These are phyloP conservation scores for Bimuria novae-zelandiae DNA, from an alignment of 2,329 filamentous ascomycete genomes.

Conservation along the genomic window DNA sequence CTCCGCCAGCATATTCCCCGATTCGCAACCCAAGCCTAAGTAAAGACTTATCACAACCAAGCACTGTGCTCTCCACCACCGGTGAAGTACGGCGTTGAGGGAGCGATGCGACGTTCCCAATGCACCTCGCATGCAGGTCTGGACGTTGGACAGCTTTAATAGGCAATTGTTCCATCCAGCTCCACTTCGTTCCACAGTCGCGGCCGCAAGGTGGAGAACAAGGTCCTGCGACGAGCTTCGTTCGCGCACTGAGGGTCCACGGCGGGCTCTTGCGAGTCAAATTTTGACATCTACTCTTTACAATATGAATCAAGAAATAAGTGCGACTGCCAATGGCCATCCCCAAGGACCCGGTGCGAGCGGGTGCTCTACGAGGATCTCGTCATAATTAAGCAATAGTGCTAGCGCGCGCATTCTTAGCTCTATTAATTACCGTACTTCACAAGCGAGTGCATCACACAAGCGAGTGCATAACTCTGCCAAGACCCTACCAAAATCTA, in stretches of 20 bases:
- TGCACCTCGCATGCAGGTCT: no score
- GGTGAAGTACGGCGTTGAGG: neutral
- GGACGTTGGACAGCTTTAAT: no score
- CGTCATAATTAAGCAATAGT: no score
- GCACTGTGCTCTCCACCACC: neutral
- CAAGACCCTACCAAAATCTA: no score
- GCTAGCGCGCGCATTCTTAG: no score
- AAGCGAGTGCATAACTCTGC: no score
- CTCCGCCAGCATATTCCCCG: neutral
- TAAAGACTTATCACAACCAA: neutral
- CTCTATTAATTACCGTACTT: no score
- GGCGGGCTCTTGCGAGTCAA: neutral
- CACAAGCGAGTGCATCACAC: no score
- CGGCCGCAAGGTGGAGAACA: neutral
- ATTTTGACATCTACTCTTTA: neutral
- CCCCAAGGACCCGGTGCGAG: no score
- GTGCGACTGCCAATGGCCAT: no score
- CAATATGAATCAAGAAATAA: neutral
- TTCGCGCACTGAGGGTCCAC: neutral
- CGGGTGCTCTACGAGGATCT: no score
- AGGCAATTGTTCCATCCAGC: neutral
- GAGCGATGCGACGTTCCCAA: no score
- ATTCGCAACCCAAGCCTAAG: neutral
- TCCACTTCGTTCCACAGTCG: neutral
- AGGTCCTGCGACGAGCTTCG: neutral